These are phyloP conservation scores for Larix kaempferi DNA, from an alignment of 75 land plant genomes.

Conservation along the genomic window DNA sequence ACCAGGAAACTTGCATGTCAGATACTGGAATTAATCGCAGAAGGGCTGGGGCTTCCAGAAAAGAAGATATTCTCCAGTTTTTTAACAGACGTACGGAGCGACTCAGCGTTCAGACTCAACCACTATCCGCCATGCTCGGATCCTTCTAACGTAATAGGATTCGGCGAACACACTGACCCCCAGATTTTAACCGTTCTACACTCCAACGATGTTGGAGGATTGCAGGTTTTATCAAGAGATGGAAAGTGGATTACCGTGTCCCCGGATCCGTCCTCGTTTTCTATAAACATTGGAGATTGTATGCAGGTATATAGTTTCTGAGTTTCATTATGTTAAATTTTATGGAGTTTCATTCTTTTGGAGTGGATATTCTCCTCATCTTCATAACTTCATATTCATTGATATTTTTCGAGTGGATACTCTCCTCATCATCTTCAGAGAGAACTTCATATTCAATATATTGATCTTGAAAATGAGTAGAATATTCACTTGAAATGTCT, in stretches of 20 bases:
- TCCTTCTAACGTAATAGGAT: conserved; percentile 33
- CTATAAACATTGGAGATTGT: conserved; percentile 49
- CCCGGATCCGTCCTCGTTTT: conserved; percentile 40
- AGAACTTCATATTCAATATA: too few species aligned
- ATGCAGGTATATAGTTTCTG: conserved; percentile 33
- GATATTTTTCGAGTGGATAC: too few species aligned
- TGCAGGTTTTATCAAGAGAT: conserved; percentile 28
- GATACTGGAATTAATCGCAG: conserved; percentile 46
- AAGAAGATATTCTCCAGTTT: conserved; percentile 24
- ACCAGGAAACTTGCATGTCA: conserved; percentile 32
- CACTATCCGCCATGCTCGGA: conserved; percentile 52
- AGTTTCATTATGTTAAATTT: too few species aligned
- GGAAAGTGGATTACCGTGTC: conserved; percentile 53
- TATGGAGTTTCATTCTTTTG: too few species aligned
- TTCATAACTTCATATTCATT: too few species aligned
- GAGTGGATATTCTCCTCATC: too few species aligned
- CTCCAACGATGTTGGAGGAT: conserved; percentile 48
- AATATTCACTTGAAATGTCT: too few species aligned
- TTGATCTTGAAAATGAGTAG: too few species aligned
- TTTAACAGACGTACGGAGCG: conserved; percentile 34
- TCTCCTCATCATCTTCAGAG: too few species aligned
- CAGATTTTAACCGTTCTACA: conserved; percentile 49
- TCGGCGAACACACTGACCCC: conserved; percentile 68
- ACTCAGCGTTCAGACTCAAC: conserved; percentile 42
- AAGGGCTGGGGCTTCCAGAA: conserved; percentile 33